These are phyloP conservation scores for Casaregolazyma suthepensis DNA, from an alignment of 1,139 yeast species.

Conservation along the genomic window DNA sequence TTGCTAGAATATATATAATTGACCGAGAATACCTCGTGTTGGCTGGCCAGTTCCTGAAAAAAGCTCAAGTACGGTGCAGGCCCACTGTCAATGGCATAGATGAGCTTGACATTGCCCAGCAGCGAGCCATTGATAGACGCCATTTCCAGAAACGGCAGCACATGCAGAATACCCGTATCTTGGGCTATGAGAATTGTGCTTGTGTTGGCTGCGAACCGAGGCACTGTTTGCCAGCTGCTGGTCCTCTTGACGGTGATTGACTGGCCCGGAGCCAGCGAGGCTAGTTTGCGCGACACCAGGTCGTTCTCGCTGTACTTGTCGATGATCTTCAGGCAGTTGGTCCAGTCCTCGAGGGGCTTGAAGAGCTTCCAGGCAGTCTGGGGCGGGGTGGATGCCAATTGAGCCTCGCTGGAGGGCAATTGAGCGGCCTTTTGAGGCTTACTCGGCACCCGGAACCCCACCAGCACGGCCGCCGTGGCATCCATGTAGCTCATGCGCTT, in stretches of 20 bases:
- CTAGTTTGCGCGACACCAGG: constrained; percentile 1
- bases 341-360: not conserved
- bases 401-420: not conserved
- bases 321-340: not conserved
- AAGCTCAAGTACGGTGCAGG: not conserved
- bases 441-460: not conserved
- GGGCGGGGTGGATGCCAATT: too few relatives aligned
- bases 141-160: not conserved
- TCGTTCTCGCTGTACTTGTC: not conserved
- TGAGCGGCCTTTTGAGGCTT: not conserved
- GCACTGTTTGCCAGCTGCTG: not conserved
- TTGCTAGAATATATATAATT: not conserved
- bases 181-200: not conserved
- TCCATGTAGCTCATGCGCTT: not conserved
- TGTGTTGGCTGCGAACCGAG: not conserved
- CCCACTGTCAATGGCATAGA: not conserved
- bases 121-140: not conserved
- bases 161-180: not conserved
- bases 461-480: not conserved
- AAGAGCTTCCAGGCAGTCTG: not conserved
- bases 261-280: not conserved
- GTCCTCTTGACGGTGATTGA: not conserved
- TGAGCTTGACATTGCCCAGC: not conserved
- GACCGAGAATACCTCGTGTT: not conserved
- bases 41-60: not conserved